Evolutionary conservation across 2,329 filamentous ascomycete genomes (phyloP), one percentile per base, ranked within the genome.

Genomic region (Scytalidium lignicola): DNA sequence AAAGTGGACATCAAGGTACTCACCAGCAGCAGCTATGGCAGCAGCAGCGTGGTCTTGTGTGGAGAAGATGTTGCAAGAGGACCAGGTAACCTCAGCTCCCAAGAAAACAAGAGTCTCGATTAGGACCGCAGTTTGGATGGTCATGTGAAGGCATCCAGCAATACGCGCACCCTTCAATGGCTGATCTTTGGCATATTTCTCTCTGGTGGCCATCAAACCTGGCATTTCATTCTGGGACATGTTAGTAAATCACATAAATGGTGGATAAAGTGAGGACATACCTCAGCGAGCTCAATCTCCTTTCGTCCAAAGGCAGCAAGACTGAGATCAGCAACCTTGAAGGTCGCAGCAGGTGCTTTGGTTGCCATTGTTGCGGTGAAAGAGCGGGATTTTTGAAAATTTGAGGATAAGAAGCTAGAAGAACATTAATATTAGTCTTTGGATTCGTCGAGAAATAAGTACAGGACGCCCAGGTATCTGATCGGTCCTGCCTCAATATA

Each of bases 41-140:
- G 93, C 91, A 48, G 93, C 93, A 65, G 93, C 93, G 76, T 97
- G 92, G 77, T 97, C 93, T 76, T 96, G 92, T 64, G 92, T 97
- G 71, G 88, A 93, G 86, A 96, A 99, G 75, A 99, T 97, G 84
- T 99, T 97, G 87, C 93, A 99, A 64, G 88, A 93, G 55, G 92
- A 88, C 93, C 93, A 97, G 70, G 93, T 99, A 65, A 97, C 88
- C 83, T 97, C 93, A 66, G 93, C 93, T 76, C 93, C 93, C 66
- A 99, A 90, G 62, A 86, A 79, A 66, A 81, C 88, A 69, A 99
- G 85, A 60, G 93, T 99, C 85, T 99, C 93, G 74, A 99, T 99
- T 67, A 99, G 86, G 68, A 99, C 93, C 64, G 93, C 93, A 59
- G 93, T 99, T 81, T 99, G 93, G 77, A 99, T 97, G 71, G 93